Conservation (phyloP, 306 rosid species). For the Alnus rubra region DNA sequence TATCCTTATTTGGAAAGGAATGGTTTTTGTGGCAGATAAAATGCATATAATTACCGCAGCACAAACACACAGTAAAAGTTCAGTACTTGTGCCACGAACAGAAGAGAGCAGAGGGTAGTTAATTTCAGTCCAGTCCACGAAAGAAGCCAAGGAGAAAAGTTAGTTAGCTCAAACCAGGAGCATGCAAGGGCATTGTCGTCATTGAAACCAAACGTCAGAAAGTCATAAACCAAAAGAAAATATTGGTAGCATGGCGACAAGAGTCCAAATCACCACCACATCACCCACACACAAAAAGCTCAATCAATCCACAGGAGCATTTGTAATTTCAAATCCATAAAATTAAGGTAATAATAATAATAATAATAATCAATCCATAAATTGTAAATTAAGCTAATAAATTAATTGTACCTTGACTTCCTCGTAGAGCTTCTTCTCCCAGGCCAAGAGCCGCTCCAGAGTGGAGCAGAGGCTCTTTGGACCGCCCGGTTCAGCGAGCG, state of each 20-base stretch:
- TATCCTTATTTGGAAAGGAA: neutral
- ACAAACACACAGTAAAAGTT: neutral
- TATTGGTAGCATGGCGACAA: slow-evolving; percentile 12
- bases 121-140: neutral
- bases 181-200: neutral
- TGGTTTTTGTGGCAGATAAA: neutral
- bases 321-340: slow-evolving; percentile 21
- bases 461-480: slow-evolving; percentile 82
- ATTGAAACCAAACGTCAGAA: neutral
- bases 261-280: slow-evolving; percentile 38
- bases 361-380: too few relatives aligned
- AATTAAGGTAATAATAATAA: too few relatives aligned
- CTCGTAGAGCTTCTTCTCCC: slow-evolving; percentile 97
- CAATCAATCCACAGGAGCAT: neutral
- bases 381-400: too few relatives aligned
- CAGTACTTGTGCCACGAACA: neutral
- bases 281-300: slow-evolving; percentile 14
- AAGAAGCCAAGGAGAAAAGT: neutral
- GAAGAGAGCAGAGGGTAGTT: neutral
- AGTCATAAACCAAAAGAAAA: too few relatives aligned
- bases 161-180: neutral
- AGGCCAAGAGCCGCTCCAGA: slow-evolving; percentile 85
- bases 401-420: slow-evolving; percentile 74
- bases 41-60: neutral
- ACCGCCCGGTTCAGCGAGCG: slow-evolving; percentile 63